These are phyloP conservation scores for Phyllostachys edulis DNA, from an alignment of 176 grass and related monocot species.

Conservation along the genomic window DNA sequence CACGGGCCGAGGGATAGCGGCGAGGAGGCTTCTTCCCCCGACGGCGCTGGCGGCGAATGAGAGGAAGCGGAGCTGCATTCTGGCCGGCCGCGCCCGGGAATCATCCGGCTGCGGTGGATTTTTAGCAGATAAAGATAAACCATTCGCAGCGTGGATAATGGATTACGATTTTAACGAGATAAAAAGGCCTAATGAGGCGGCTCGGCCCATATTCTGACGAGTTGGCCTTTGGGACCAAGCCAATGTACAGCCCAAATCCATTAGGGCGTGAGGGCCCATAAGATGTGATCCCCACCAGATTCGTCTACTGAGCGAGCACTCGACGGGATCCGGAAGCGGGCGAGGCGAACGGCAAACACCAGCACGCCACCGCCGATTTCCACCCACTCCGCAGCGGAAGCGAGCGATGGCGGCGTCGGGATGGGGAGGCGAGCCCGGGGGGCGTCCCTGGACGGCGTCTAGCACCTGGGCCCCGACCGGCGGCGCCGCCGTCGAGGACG, in stretches of 20 bases:
- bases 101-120: conserved; percentile 16
- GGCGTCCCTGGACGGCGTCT: conserved; percentile 35
- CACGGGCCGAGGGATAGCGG: neutral
- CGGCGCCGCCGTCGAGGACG: conserved; percentile 41
- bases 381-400: neutral
- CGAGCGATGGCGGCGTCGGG: conserved; percentile 35
- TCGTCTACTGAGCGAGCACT: conserved; percentile 32
- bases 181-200: neutral
- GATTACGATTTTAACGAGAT: conserved; percentile 31
- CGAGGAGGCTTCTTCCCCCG: conserved; percentile 18
- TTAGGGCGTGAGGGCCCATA: neutral
- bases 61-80: conserved; percentile 27
- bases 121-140: neutral
- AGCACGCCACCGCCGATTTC: conserved; percentile 5
- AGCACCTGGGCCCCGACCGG: conserved; percentile 46
- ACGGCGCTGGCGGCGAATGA: conserved; percentile 34
- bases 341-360: conserved; percentile 24
- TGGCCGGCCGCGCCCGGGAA: neutral
- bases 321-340: conserved; percentile 25
- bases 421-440: conserved; percentile 16
- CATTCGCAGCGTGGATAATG: neutral
- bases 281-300: conserved; percentile 17
- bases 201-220: neutral
- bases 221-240: neutral
- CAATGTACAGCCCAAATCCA: neutral